A percentile compares a stretch with the other conserved stretches of the same genome.
Conservation (phyloP, 192 early-diverging fungal species). For the Cladochytrium replicatum region DNA sequence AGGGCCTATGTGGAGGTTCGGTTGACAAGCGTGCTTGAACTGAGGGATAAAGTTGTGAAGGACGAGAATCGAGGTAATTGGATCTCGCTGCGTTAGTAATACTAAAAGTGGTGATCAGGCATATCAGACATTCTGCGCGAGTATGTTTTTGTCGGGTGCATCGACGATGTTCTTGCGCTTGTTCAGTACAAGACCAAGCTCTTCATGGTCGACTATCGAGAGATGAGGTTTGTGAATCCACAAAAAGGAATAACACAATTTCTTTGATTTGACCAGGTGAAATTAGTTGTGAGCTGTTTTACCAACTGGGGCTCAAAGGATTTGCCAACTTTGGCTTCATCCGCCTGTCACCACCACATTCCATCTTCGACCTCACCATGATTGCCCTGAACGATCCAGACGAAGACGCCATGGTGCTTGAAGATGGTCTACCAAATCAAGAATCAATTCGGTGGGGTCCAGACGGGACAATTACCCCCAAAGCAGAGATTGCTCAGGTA, state of each 20-base stretch:
- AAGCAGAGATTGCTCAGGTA: conserved; percentile 51
- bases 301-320: conserved; percentile 68
- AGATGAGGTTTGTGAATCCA: conserved; percentile 43
- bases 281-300: conserved; percentile 77
- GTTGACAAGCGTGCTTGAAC: conserved; percentile 66
- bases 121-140: conserved; percentile 68
- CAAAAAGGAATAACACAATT: conserved; percentile 7
- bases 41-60: conserved; percentile 63
- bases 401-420: too few species aligned
- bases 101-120: conserved; percentile 21
- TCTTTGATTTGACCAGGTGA: too few species aligned
- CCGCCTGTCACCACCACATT: conserved; percentile 46
- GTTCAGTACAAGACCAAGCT: conserved; percentile 81
- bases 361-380: conserved; percentile 57
- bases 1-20: conserved; percentile 56
- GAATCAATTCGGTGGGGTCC: neutral
- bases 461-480: conserved; percentile 33
- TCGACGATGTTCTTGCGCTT: conserved; percentile 69
- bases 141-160: conserved; percentile 82
- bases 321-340: conserved; percentile 86
- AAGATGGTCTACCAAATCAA: conserved; percentile 12
- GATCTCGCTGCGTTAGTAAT: conserved; percentile 3
- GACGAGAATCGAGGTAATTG: conserved; percentile 42
- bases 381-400: conserved; percentile 57
- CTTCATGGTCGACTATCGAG: conserved; percentile 73